Base-by-base conservation (phyloP, 2,329 filamentous ascomycete genomes). In the Neocatenulostroma microsporum region DNA sequence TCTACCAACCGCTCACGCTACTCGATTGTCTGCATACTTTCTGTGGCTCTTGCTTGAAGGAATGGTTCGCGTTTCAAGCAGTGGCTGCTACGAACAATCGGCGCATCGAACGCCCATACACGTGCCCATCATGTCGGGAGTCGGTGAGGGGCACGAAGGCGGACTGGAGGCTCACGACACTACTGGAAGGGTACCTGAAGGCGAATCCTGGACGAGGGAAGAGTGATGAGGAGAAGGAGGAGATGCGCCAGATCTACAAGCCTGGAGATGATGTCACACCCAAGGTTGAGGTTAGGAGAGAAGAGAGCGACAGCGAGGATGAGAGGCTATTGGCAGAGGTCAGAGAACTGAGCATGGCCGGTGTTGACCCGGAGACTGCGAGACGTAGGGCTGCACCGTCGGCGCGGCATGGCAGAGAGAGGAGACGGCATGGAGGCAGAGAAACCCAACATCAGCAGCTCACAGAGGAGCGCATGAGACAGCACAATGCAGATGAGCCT, bases 41-140 rank as follows among this genome's bases (percentile, higher is more conserved):
- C 63, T 98, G 91, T 68, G 91, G 88, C 46, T 83, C 84, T 25
- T 98, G 91, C 58, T 63, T 96, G 41, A 94, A 94, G 62, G 86
- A 94, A 67, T 98, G 91, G 91, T 98, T 96, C 59, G 68, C 71
- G 45, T 91, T 79, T 62, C 86, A 94, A 60, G 79, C 80, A 20
- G 69, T 70, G 11, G 73, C 73, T 28, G 73, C 72, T 45, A 39
- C 35, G 23, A 42, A 30, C 20, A 40, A 19, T 24, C 41, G 42
- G 20, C 44, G 47, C 5, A 72, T 51, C 42, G 68, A 53, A 3
- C 64, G 71, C 36, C 73, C 72, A 30, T 94, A 86, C 60, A 95
- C 87, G 30, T 98, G 91, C 65, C 91, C 91, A 26, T 83, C 86
- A 64, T 98, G 91, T 64, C 84, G 91, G 47, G 84, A 87, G 30